A percentile compares a stretch with the other conserved stretches of the same genome.
phyloP scores from a whole-genome alignment of 768 basidiomycete species.

The Pulveroboletus sp. region DNA sequence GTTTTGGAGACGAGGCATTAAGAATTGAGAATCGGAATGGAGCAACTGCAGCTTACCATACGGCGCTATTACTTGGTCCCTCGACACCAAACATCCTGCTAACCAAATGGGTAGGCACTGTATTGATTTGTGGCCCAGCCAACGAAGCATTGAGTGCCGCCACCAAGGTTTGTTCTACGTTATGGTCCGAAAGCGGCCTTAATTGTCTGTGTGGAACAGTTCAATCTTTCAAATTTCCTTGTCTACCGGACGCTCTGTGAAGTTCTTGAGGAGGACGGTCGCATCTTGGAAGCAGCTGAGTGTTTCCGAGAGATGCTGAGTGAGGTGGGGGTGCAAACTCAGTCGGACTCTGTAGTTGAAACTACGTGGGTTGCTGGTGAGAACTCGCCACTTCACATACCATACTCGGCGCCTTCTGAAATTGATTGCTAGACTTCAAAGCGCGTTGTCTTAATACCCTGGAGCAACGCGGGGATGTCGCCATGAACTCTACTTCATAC shows the following conservation, averaged over 20 bases:
- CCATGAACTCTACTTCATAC: background rate
- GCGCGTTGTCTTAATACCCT: background rate
- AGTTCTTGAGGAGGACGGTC: too few species aligned
- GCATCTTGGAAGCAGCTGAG: too few species aligned
- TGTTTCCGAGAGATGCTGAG: too few species aligned
- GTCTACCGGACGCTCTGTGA: too few species aligned
- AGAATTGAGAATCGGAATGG: background rate
- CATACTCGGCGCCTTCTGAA: background rate
- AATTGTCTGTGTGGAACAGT: too few species aligned
- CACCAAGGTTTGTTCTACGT: background rate
- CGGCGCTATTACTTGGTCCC: background rate
- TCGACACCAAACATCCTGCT: background rate
- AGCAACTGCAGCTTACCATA: background rate
- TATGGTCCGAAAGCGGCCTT: too few species aligned
- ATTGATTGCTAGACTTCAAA: background rate
- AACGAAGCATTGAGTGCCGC: background rate
- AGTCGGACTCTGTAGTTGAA: background rate
- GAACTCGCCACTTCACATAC: background rate
- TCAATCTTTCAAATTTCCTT: too few species aligned
- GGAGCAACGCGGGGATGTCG: background rate
- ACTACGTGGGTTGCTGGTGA: background rate
- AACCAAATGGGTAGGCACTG: background rate
- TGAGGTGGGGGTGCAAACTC: too few species aligned
- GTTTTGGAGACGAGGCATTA: background rate
- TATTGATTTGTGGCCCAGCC: background rate